Evolutionary conservation across 805 yeast species (phyloP).

Genomic region (Myxozyma neglecta): DNA sequence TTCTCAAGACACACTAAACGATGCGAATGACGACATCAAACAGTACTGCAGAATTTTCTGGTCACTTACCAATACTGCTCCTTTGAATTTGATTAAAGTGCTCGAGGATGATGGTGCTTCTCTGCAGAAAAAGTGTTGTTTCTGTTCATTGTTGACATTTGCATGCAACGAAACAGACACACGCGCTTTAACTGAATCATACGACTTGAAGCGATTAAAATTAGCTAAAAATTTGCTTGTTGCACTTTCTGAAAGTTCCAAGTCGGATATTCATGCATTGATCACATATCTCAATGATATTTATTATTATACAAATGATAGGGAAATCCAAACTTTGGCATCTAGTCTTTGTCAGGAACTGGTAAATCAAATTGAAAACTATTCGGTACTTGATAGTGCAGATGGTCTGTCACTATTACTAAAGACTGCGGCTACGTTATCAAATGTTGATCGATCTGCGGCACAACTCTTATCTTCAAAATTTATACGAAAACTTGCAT

Average conservation of each 20-base stretch:
- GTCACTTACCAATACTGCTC: not conserved
- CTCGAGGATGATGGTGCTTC: not conserved
- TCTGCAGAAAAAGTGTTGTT: not conserved
- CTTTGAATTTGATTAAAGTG: not conserved
- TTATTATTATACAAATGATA: too few species aligned
- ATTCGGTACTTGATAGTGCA: too few species aligned
- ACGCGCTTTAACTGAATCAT: too few species aligned
- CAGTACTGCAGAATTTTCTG: not conserved
- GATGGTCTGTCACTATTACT: not conserved
- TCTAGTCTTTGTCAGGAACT: too few species aligned
- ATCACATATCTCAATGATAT: too few species aligned
- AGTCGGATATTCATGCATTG: too few species aligned
- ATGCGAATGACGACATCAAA: not conserved
- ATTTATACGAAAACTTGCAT: constrained; percentile 1
- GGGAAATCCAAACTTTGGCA: too few species aligned
- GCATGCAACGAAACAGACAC: not conserved
- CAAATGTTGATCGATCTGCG: not conserved
- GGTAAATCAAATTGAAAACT: too few species aligned
- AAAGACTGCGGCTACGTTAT: not conserved
- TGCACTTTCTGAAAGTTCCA: too few species aligned
- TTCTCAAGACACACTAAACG: not conserved
- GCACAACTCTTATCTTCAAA: not conserved
- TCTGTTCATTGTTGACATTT: not conserved
- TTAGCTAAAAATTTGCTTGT: too few species aligned
- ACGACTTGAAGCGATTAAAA: too few species aligned